Evolutionary conservation across 2,329 filamentous ascomycete genomes (phyloP), one percentile per base, ranked within the genome.

Genomic region (Colletotrichum navitas): DNA sequence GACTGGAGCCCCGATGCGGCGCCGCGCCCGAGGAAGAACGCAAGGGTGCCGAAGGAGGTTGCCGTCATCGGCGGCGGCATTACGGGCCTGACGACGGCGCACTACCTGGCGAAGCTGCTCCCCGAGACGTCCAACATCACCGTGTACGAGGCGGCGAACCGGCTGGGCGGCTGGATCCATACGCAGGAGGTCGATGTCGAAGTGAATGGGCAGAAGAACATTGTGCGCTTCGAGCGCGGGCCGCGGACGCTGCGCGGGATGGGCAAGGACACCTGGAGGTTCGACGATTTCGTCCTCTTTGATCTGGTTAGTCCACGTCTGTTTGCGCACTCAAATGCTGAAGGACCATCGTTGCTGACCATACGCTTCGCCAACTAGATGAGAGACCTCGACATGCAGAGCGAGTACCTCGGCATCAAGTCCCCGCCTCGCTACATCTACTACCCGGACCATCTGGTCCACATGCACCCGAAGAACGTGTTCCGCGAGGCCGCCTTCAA

Each of bases 141-240:
- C 0, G 79, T 99, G 12, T 97, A 94, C 80, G 96, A 99, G 80
- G 87, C 88, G 26, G 87, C 85, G 36, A 79, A 88, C 29, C 86
- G 90, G 26, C 80, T 95, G 0, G 96, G 96, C 54, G 96, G 96
- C 56, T 98, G 95, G 95, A 85, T 98, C 51, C 84, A 90, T 74
- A 94, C 92, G 1, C 87, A 91, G 74, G 83, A 83, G 62, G 85
- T 93, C 16, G 80, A 88, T 1, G 88, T 92, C 18, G 79, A 82
- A 12, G 82, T 86, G 5, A 85, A 87, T 47, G 92, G 89, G 21
- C 85, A 86, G 29, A 81, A 86, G 60, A 83, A 81, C 18, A 80
- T 78, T 3, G 88, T 97, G 43, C 81, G 93, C 36, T 94, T 98
- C 77, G 95, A 99, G 83, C 88, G 90, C 75, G 96, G 95, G 0